A percentile compares a stretch with the other conserved stretches of the same genome.
These are phyloP conservation scores for Erucastrum elatum DNA, from an alignment of 345 rosid genomes.

Conservation along the genomic window DNA sequence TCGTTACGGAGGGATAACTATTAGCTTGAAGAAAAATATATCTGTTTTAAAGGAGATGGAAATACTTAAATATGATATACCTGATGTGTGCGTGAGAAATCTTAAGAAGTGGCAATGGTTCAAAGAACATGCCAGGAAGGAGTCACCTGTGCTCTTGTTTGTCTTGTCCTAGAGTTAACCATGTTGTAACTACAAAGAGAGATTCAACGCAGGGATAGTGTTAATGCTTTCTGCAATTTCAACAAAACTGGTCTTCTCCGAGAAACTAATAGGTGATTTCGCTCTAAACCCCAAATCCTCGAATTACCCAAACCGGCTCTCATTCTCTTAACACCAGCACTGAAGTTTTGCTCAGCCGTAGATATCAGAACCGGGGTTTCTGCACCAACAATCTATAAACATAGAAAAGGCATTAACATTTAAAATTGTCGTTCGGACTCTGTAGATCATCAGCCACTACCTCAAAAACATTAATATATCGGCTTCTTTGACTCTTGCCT, in stretches of 20 bases:
- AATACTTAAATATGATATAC: neutral
- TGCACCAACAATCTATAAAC: slow-evolving; percentile 84
- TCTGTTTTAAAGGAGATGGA: neutral
- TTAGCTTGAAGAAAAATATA: neutral
- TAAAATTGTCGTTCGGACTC: slow-evolving; percentile 69
- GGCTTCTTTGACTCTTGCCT: slow-evolving; percentile 52
- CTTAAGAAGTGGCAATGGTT: neutral
- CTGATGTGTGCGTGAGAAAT: neutral
- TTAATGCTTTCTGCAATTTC: too few species aligned
- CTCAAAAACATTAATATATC: slow-evolving; percentile 68
- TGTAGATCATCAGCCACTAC: slow-evolving; percentile 79
- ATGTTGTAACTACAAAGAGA: neutral
- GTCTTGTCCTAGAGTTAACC: neutral
- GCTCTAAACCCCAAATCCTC: too few species aligned
- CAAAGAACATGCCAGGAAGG: neutral
- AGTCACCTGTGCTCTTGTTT: neutral
- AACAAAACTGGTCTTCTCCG: too few species aligned
- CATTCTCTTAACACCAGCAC: slow-evolving; percentile 99
- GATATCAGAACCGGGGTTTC: slow-evolving; percentile 92
- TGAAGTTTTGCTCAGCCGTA: slow-evolving; percentile 91
- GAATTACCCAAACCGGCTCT: too few species aligned
- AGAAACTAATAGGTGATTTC: too few species aligned
- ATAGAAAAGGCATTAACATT: slow-evolving; percentile 35
- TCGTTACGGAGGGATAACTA: neutral
- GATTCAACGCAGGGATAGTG: neutral